Conservation (phyloP, 1,139 yeast genomes). For the Hanseniaspora gamundiae region DNA sequence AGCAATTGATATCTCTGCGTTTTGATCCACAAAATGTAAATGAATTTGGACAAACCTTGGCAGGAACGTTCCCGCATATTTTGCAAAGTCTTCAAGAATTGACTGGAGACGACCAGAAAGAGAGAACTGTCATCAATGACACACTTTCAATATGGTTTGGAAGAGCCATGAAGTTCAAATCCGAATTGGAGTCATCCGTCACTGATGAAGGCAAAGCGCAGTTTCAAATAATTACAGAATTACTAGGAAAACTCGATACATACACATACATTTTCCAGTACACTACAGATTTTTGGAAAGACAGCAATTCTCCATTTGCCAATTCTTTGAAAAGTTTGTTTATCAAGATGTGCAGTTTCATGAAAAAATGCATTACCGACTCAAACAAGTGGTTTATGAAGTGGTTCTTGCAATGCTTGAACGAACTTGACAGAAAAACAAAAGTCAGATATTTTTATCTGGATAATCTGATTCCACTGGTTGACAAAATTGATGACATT, state of each 20-base stretch:
- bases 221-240: conserved; percentile 12
- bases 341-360: conserved; percentile 35
- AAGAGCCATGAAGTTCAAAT: conserved; percentile 27
- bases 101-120: conserved; percentile 9
- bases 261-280: conserved; percentile 37
- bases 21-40: conserved; percentile 3
- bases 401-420: conserved; percentile 34
- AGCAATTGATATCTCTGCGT: not conserved
- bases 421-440: conserved; percentile 36
- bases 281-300: conserved; percentile 58
- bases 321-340: conserved; percentile 55
- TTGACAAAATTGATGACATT: conserved; percentile 23
- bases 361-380: conserved; percentile 20
- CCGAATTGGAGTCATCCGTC: conserved; percentile 10
- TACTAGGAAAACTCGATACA: conserved; percentile 16
- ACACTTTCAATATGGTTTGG: conserved; percentile 53
- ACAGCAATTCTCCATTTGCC: conserved; percentile 56
- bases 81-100: conserved; percentile 8
- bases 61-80: conserved; percentile 7
- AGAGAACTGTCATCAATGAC: conserved; percentile 41
- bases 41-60: conserved; percentile 4
- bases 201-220: conserved; percentile 5
- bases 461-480: conserved; percentile 41
- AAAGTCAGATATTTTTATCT: conserved; percentile 49
- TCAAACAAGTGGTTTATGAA: conserved; percentile 20